Base-by-base conservation (phyloP, 495 filamentous ascomycete genomes). In the Penicillium goetzii region DNA sequence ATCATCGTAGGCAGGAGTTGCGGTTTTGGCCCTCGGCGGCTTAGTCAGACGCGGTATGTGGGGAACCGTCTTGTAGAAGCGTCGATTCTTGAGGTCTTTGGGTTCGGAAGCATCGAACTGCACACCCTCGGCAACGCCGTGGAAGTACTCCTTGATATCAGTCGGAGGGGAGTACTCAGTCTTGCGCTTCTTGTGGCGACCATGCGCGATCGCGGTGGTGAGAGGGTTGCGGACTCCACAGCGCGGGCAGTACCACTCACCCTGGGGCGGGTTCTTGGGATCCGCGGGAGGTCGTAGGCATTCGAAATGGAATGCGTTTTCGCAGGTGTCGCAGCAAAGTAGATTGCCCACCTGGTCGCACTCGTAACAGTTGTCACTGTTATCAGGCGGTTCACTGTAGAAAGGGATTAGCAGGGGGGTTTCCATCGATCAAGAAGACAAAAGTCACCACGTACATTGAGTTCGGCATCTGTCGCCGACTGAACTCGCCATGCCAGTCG, bases 241-340 rank as follows among this genome's bases (percentile, higher is more conserved):
- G 56, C 82, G 82, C 64, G 89, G 88, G 76, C 95, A 99, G 66
- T 84, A 93, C 90, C 92, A 98, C 63, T 91, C 86, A 23, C 87
- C 88, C 36, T 90, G 84, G 43, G 89, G 88, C 52, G 86, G 81
- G 56, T 82, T 78, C 23, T 85, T 81, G 49, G 84, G 79, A 53
- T 86, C 81, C 64, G 93, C 76, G 6, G 92, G 90, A 58, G 94
- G 93, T 68, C 94, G 87, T 49, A 92, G 80, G 73, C 95, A 99
- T 49, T 80, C 80, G 70, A 92, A 92, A 74, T 99, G 95, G 76
- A 92, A 97, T 0, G 92, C 90, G 50, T 89, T 86, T 19, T 85
- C 83, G 78, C 95, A 99, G 52, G 89, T 89, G 74, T 98, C 95
- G 74, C 95, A 99, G 77, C 94, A 97, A 60, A 98, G 79, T 28